Evolutionary conservation across 805 yeast species (phyloP).

Genomic region (Candida berthetii): DNA sequence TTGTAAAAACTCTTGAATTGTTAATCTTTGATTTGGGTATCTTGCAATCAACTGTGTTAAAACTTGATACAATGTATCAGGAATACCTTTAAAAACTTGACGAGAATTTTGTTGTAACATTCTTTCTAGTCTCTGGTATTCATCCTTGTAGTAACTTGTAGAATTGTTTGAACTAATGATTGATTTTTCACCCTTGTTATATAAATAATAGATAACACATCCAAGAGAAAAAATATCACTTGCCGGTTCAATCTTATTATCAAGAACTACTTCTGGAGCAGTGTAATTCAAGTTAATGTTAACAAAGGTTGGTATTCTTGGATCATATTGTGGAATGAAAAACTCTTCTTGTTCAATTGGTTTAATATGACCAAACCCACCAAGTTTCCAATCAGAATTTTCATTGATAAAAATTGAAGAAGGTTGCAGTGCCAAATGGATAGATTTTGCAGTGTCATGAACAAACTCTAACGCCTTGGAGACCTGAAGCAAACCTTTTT

Average conservation of each 20-base stretch:
- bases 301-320: constrained; percentile 68
- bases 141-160: constrained; percentile 54
- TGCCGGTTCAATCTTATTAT: constrained; percentile 53
- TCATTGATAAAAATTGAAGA: constrained; percentile 68
- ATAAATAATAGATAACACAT: constrained; percentile 64
- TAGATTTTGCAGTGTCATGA: constrained; percentile 67
- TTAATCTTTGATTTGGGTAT: constrained; percentile 48
- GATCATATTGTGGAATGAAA: constrained; percentile 65
- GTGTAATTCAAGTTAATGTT: constrained; percentile 66
- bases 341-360: constrained; percentile 50
- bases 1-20: constrained; percentile 62
- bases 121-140: constrained; percentile 40
- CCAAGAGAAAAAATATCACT: constrained; percentile 88
- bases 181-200: constrained; percentile 43
- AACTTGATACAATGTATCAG: constrained; percentile 40
- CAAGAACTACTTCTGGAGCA: constrained; percentile 80
- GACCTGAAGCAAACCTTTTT: constrained; percentile 77
- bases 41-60: constrained; percentile 50
- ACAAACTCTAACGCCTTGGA: constrained; percentile 76
- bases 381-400: constrained; percentile 90
- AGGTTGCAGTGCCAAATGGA: constrained; percentile 79
- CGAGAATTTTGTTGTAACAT: constrained; percentile 31
- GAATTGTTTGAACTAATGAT: constrained; percentile 48
- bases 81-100: constrained; percentile 50
- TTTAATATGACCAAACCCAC: constrained; percentile 62